Evolutionary conservation across 768 basidiomycete genomes (phyloP).

Genomic region (Scleroderma citrinum): DNA sequence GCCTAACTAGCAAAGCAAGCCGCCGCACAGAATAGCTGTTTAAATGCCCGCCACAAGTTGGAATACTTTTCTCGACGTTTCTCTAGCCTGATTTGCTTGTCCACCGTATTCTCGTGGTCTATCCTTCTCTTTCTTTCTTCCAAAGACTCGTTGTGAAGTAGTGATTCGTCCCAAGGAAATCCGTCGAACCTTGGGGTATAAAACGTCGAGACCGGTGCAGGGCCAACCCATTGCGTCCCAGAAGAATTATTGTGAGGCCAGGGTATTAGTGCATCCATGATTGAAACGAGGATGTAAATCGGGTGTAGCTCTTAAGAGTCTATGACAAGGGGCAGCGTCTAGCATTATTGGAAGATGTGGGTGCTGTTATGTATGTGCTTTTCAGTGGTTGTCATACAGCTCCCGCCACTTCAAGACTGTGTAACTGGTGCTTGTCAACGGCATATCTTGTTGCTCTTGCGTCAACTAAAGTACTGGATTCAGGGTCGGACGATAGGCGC

Average conservation of each 20-base stretch:
- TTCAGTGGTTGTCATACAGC: too few species aligned
- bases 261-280: not conserved
- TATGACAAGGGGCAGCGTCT: too few species aligned
- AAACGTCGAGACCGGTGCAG: not conserved
- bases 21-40: slow-evolving; percentile 4
- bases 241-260: not conserved
- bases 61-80: not conserved
- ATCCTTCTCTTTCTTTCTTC: slow-evolving; percentile 5
- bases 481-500: too few species aligned
- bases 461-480: too few species aligned
- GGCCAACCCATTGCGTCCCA: not conserved
- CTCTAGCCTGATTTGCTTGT: not conserved
- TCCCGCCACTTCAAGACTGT: too few species aligned
- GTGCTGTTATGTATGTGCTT: too few species aligned
- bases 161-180: not conserved
- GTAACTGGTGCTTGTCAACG: too few species aligned
- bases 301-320: too few species aligned
- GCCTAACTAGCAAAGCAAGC: not conserved
- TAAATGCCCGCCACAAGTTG: slow-evolving; percentile 7
- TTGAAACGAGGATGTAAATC: not conserved
- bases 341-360: too few species aligned
- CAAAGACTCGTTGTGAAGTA: not conserved
- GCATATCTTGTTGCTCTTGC: too few species aligned
- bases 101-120: not conserved
- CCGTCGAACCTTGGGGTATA: slow-evolving; percentile 3